These are phyloP conservation scores for Favolaschia claudopus DNA, from an alignment of 768 basidiomycete species.

Conservation along the genomic window DNA sequence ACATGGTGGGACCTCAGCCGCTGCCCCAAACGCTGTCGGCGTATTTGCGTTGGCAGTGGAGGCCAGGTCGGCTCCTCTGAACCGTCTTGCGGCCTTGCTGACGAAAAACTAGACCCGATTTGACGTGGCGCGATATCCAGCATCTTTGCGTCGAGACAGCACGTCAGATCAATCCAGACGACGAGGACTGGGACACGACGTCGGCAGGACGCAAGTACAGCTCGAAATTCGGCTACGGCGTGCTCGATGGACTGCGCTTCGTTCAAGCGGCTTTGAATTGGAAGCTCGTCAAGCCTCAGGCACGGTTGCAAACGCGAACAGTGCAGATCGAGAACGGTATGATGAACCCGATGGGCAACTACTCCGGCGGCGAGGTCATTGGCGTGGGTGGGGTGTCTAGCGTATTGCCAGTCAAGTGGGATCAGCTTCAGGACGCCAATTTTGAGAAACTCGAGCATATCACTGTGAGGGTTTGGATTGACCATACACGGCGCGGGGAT, in stretches of 20 bases:
- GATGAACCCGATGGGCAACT: constrained; percentile 60
- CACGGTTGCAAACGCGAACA: constrained; percentile 82
- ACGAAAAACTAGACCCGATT: constrained; percentile 71
- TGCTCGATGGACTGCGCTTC: constrained; percentile 81
- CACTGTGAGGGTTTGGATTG: constrained; percentile 91
- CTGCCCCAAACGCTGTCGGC: constrained; percentile 95
- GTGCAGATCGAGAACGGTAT: constrained; percentile 71
- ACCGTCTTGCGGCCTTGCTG: background rate
- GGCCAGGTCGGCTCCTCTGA: constrained; percentile 64
- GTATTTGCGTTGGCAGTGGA: constrained; percentile 91
- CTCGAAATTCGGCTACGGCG: constrained; percentile 97
- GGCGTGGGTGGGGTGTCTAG: constrained; percentile 68
- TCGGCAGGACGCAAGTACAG: constrained; percentile 67
- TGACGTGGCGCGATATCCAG: constrained; percentile 97
- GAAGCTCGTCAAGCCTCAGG: constrained; percentile 92
- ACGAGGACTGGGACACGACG: constrained; percentile 93
- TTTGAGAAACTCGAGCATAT: constrained; percentile 92
- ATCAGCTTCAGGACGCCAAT: constrained; percentile 77
- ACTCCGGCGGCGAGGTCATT: constrained; percentile 74
- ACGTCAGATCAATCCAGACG: constrained; percentile 80
- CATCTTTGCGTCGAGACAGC: constrained; percentile 85
- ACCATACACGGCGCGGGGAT: constrained; percentile 85
- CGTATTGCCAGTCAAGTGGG: constrained; percentile 68
- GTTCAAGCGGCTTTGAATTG: constrained; percentile 84
- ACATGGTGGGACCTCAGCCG: constrained; percentile 98